Evolutionary conservation across 2,329 filamentous ascomycete species (phyloP), one percentile per base, ranked within the genome.

Genomic region (Arachnopeziza araneosa): DNA sequence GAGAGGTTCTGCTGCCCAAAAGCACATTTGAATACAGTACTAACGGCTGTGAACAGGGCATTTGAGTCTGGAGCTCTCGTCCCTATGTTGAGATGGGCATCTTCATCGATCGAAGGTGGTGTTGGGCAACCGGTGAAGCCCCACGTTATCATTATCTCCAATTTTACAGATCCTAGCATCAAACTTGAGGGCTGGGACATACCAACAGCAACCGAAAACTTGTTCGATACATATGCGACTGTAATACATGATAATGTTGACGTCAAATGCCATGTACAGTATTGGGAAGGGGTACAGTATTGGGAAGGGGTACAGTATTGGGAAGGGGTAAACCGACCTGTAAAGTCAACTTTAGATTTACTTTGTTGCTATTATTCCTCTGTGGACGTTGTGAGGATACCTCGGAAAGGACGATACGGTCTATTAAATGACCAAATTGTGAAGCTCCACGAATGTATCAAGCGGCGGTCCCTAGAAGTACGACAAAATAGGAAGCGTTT

Each of bases 1-100:
- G 68, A 73, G 17, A 72, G 72, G 63, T 75, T 30, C 26, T 9
- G 26, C 50, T 24, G 50, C 50, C n/a, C n/a, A 52, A 10, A 22
- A 5, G 4, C 9, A 30, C 9, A 30, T 9, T 5, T 30, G 26
- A 30, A 5, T 30, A 30, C 4, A 30, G 4, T 30, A 30, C 26
- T 30, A 30, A 30, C 26, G 3, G 22, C 10, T 23, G 5, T 52
- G 50, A 17, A 12, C 22, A 44, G 36, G 36, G 17, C 17, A 44
- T 52, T 52, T 22, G 50, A 52, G 50, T 10, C 50, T 52, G 24
- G 12, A 12, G 62, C 59, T 21, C 51, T 64, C 4, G 56, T 54
- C 6, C 36, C 54, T 49, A 49, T 64, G 4, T 22, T 64, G 12
- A 26, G 54, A 19, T 64, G 62, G 62, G 59, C 59, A 7, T 17